phyloP scores from a whole-genome alignment of 2,329 filamentous ascomycete species.

The Cladophialophora chaetospira region DNA sequence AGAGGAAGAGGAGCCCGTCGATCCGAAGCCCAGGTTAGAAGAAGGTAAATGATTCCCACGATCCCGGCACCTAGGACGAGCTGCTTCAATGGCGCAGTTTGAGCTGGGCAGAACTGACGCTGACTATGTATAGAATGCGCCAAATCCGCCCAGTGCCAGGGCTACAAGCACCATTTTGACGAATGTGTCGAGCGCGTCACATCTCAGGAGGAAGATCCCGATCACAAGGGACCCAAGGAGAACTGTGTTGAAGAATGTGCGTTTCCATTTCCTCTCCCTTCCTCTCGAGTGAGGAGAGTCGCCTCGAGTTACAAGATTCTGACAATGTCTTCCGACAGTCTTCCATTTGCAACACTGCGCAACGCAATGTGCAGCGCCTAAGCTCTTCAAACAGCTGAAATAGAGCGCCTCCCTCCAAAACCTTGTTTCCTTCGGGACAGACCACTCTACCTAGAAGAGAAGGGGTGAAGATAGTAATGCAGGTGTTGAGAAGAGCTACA shows the following conservation, averaged over 20 bases:
- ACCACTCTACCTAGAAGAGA: too few relatives aligned
- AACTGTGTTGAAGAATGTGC: constrained; percentile 99
- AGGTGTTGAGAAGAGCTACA: too few relatives aligned
- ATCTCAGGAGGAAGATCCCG: constrained; percentile 64
- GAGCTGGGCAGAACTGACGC: too few relatives aligned
- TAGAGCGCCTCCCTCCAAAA: constrained; percentile 53
- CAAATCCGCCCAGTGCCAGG: constrained; percentile 79
- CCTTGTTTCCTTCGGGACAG: not conserved
- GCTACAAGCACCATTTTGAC: constrained; percentile 95
- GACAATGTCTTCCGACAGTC: constrained; percentile 58
- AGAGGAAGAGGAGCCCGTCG: constrained; percentile 77
- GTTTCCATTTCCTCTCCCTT: constrained; percentile 42
- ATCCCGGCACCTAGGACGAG: too few relatives aligned
- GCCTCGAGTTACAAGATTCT: not conserved
- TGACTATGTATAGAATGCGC: constrained; percentile 70
- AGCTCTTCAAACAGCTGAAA: constrained; percentile 91
- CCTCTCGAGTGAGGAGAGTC: too few relatives aligned
- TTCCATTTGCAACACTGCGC: constrained; percentile 99
- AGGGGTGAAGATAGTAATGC: too few relatives aligned
- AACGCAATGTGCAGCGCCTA: constrained; percentile 87
- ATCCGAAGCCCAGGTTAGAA: constrained; percentile 84
- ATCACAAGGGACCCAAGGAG: constrained; percentile 75
- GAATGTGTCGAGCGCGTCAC: constrained; percentile 96
- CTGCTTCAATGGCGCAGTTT: too few relatives aligned
- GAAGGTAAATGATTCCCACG: constrained; percentile 72